Conservation (phyloP, 2,329 filamentous ascomycete species). For the Botryotinia convoluta region DNA sequence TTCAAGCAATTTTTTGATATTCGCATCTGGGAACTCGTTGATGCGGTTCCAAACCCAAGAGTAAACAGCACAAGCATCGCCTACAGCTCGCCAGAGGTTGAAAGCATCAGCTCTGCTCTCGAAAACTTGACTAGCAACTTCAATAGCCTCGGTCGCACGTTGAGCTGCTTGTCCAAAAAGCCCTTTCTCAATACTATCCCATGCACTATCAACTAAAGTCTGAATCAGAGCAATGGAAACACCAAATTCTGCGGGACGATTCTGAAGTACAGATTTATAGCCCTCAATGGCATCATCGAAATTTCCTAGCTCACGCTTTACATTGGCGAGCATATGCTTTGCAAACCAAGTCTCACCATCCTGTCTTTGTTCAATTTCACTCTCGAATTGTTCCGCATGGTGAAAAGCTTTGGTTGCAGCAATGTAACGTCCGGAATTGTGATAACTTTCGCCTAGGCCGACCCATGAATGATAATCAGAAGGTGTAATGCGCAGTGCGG, state of each 20-base stretch:
- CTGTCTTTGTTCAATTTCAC: conserved; percentile 52
- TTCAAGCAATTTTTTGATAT: conserved; percentile 58
- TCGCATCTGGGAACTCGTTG: conserved; percentile 57
- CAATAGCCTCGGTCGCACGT: conserved; percentile 66
- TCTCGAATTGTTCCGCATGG: conserved; percentile 76
- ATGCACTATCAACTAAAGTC: conserved; percentile 78
- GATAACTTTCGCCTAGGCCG: conserved; percentile 94
- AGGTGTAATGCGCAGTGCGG: conserved; percentile 78
- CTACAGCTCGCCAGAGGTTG: conserved; percentile 93
- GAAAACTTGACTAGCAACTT: conserved; percentile 62
- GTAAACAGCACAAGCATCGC: conserved; percentile 83
- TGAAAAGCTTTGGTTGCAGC: conserved; percentile 91
- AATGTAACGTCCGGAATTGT: conserved; percentile 88
- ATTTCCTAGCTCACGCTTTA: conserved; percentile 87
- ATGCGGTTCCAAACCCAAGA: conserved; percentile 70
- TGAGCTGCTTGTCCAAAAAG: conserved; percentile 80
- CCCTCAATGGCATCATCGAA: conserved; percentile 78
- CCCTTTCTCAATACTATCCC: conserved; percentile 74
- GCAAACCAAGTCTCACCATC: conserved; percentile 85
- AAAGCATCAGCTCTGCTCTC: conserved; percentile 67
- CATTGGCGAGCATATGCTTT: conserved; percentile 93
- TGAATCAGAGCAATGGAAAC: conserved; percentile 86
- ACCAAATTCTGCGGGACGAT: conserved; percentile 73
- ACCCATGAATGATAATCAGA: conserved; percentile 95
- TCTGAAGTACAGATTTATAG: conserved; percentile 70